Evolutionary conservation across 2,329 filamentous ascomycete species (phyloP), one percentile per base, ranked within the genome.

Genomic region (Phialocephala sp.): DNA sequence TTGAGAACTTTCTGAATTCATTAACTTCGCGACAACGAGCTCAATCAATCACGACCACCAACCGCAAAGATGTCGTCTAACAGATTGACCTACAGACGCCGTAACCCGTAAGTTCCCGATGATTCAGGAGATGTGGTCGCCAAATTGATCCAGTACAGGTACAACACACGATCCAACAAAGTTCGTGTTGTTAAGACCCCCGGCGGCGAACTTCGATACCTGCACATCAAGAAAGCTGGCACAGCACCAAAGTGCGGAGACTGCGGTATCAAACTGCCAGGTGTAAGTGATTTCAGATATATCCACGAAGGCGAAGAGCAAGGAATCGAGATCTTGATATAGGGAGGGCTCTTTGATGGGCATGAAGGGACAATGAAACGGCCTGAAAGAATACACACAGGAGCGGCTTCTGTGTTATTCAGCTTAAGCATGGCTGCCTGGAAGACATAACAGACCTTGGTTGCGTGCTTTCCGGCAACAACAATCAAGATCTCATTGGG

Each of bases 161-260:
- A 98, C 92, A 98, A 98, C 90, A 98, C 94, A 82, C 87, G 87
- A 81, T 97, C 92, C 82, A 97, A 99, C 91, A 93, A 93, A 84
- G 94, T 95, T 82, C 91, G 95, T 81, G 87, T 96, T 79, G 83
- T 97, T 84, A 95, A 95, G 89, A 99, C 95, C 75, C 95, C 96
- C 76, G 96, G 95, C 82, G 95, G 95, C 82, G 89, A 94, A 82
- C 90, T 97, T 79, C 90, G 95, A 82, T 90, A 97, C 81, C 91
- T 98, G 77, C 94, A 99, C 91, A 94, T 97, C 87, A 98, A 98
- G 92, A 99, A 99, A 93, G 92, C 90, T 82, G 95, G 94, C 77
- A 97, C 93, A 81, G 91, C 94, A 73, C 95, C 95, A 80, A 99
- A 99, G 89, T 99, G 95, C 82, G 92, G 96, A 88, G 95, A 99